Evolutionary conservation across 2,329 filamentous ascomycete genomes (phyloP), one percentile per base, ranked within the genome.

Genomic region (Salinomyces thailandicus): DNA sequence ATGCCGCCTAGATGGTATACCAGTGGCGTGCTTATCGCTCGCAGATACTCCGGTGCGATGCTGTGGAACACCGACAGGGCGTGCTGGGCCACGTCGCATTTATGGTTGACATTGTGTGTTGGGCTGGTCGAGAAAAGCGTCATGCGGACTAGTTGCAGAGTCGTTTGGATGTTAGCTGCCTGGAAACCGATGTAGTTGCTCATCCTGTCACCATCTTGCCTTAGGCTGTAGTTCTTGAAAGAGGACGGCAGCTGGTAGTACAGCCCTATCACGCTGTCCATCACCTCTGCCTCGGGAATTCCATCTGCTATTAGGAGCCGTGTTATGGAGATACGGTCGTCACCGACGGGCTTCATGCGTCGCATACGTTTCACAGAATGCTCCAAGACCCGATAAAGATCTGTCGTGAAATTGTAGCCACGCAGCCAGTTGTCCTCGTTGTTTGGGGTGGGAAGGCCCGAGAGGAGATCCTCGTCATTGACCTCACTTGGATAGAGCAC

Each of bases 361-460:
- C 47, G 44, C 31, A 53, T 37, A 18, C 48, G 43, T 26, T 46
- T 51, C 2, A 62, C 49, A 8, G 63, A 65, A 43, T 75, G 69
- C 46, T 75, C 72, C 12, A 76, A 53, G 6, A 75, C 61, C 4
- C 71, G 65, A 46, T 74, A 75, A 0, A 75, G 53, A 46, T 75
- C 71, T 0, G 69, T 73, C 5, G 65, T 69, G 39, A 73, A 73
- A 50, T 75, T 75, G 69, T 69, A 75, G 13, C 72, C 72, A 28
- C 62, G 61, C 5, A 75, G 53, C 72, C 72, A 75, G 38, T 34
- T 28, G 15, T 45, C 50, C 37, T 45, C 39, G 19, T 51, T 39
- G n/a, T 38, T 32, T 5, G 43, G 39, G 9, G 39, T 39, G 11
- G 47, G 35, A 19, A 36, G 53, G 13, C 46, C 43, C 6, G 52